Percentiles rank a stretch among this genome's conserved stretches.
These are phyloP conservation scores for Canna indica DNA, from an alignment of 176 grass and related monocot species.

Conservation along the genomic window DNA sequence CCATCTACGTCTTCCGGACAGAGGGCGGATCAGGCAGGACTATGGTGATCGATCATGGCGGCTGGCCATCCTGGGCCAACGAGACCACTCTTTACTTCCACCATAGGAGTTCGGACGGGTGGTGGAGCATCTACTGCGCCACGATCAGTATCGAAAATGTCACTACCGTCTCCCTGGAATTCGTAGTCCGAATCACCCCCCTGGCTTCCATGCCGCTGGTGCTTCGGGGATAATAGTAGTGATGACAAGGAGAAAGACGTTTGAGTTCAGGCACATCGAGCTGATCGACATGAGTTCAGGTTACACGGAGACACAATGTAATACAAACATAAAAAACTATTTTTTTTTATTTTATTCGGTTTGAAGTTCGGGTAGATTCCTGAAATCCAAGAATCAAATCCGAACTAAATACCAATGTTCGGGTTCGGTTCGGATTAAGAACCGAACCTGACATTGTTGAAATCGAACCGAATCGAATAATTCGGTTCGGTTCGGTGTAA, in stretches of 20 bases:
- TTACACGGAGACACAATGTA: too few relatives aligned
- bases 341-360: too few relatives aligned
- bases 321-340: too few relatives aligned
- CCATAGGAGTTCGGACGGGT: slow-evolving; percentile 49
- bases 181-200: slow-evolving; percentile 45
- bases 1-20: slow-evolving; percentile 65
- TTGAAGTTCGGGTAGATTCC: too few relatives aligned
- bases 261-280: slow-evolving; percentile 73
- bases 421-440: too few relatives aligned
- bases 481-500: too few relatives aligned
- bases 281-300: slow-evolving; percentile 44
- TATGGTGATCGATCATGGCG: slow-evolving; percentile 32
- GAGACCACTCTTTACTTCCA: slow-evolving; percentile 75
- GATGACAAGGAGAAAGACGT: slow-evolving; percentile 46
- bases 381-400: too few relatives aligned
- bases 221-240: slow-evolving; percentile 54
- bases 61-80: slow-evolving; percentile 79
- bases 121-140: slow-evolving; percentile 71
- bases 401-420: too few relatives aligned
- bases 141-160: slow-evolving; percentile 18
- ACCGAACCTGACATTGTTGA: too few relatives aligned
- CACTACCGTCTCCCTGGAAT: slow-evolving; percentile 8
- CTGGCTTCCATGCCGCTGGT: slow-evolving; percentile 60
- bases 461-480: too few relatives aligned
- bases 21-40: slow-evolving; percentile 43